Percentiles rank a stretch among this genome's conserved stretches.
These are phyloP conservation scores for Escovopsis sp. DNA, from an alignment of 2,329 filamentous ascomycete genomes.

Conservation along the genomic window DNA sequence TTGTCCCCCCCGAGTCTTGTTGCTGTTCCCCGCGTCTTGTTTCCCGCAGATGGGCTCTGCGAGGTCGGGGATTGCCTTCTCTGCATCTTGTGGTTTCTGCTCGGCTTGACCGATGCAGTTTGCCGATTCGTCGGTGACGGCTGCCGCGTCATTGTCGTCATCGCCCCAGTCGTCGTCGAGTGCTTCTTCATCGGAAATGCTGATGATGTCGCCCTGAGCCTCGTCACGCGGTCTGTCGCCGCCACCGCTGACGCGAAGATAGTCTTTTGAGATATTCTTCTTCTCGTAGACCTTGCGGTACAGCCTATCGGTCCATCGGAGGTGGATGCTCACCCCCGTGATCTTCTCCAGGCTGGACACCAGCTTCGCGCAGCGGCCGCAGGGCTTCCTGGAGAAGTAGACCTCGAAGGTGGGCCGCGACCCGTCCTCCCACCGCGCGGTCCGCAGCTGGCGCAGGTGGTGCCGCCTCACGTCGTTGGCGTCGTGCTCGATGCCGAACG, in stretches of 20 bases:
- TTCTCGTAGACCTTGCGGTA: slow-evolving; percentile 13
- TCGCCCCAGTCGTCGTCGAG: not conserved
- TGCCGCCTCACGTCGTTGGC: slow-evolving; percentile 9
- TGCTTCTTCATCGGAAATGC: slow-evolving; percentile 1
- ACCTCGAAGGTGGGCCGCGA: slow-evolving; percentile 17
- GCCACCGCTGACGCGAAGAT: not conserved
- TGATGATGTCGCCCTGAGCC: slow-evolving; percentile 2
- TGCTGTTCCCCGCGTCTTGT: not conserved
- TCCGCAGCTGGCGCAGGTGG: slow-evolving; percentile 12
- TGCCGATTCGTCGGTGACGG: slow-evolving; percentile 13
- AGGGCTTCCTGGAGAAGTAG: slow-evolving; percentile 22
- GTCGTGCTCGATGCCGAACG: slow-evolving; percentile 12
- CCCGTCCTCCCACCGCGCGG: slow-evolving; percentile 13
- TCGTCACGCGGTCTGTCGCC: slow-evolving; percentile 1
- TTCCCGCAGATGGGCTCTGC: slow-evolving; percentile 7
- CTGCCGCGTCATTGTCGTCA: no score
- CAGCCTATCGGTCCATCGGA: slow-evolving; percentile 16
- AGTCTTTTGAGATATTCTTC: not conserved
- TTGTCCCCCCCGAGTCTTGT: not conserved
- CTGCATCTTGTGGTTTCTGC: slow-evolving; percentile 12
- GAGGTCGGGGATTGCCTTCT: slow-evolving; percentile 15
- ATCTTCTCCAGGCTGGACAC: slow-evolving; percentile 11
- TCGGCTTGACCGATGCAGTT: slow-evolving; percentile 20
- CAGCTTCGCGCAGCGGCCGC: slow-evolving; percentile 14
- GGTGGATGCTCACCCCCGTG: slow-evolving; percentile 14